Evolutionary conservation across 257 asterid genomes (phyloP), one percentile per base, ranked within the genome.

Genomic region (Orobanche coerulescens): DNA sequence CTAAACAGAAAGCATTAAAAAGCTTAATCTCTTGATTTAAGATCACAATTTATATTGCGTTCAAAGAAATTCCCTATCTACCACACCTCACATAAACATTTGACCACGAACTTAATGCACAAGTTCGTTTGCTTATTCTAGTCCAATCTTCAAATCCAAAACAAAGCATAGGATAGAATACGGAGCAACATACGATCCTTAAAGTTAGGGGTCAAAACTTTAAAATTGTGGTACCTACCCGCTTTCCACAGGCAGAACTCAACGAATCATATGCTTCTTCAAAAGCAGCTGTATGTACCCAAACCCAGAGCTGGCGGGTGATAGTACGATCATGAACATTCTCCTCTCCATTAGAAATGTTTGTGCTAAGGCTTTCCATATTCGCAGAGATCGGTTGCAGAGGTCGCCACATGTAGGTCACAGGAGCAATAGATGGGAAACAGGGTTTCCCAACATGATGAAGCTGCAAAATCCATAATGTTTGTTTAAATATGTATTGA

Each of bases 271-370:
- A 81, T 34, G 94, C 96, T 73, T 92, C 98, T 66, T 40, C 49
- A 66, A 81, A 79, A 64, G 91, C 94, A 63, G 97, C 84, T 76
- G 95, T 84, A 77, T 92, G 95, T 73, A 88, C 76, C 86, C 88
- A 92, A 56, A 88, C 62, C 95, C 93, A 88, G 25, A 86, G 76
- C 76, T 77, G 82, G 44, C 95, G 85, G 44, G 26, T 50, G 15
- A 64, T 42, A 62, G 72, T 51, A 51, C 62, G 67, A 7, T 50
- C 67, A 22, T 66, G 67, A 46, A 33, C 66, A 10, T 18, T 69
- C 26, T 59, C 71, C 48, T 66, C 73, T 61, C 62, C 80, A 72
- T 67, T 73, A 48, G 34, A 16, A 44, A 26, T 6, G 28, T 61
- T 53, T 7, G 11, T 25, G 40, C 67, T 33, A 5, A 42, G 64